Evolutionary conservation across 352 stramenopile genomes (phyloP), one percentile per base, ranked within the genome.

Genomic region (Peronospora farinosa): DNA sequence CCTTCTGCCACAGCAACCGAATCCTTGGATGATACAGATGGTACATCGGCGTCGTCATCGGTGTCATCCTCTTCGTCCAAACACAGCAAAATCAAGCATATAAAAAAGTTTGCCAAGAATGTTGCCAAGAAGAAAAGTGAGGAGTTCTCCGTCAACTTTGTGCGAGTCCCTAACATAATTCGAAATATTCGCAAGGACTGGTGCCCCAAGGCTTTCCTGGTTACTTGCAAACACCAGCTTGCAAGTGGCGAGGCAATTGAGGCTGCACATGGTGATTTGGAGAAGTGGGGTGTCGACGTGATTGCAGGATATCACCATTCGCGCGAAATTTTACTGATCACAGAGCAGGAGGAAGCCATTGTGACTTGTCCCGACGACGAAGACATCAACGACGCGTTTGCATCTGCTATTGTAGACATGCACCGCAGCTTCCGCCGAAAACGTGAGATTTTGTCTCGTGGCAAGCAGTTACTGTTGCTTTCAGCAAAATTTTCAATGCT

Each of bases 401-500:
- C 79, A 0, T 81, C 78, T 12, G 72, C 78, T 33, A 66, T 93
- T 56, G 69, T 76, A 1, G 69, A 86, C 25, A 68, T 88, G 65
- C 82, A 93, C 40, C 79, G 78, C 44, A 74, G 83, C 16, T 93
- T 89, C 46, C 71, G 73, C 21, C 71, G 68, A 44, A 84, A 74
- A 47, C 78, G 77, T 21, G 67, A 86, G 52, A 91, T 93, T 56
- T 39, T 93, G 39, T 63, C 74, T n/a, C 81, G 80, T 40, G 74
- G 74, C 21, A 93, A 93, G 58, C 65, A 85, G 46, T 50, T 93
- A 8, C 40, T 93, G 39, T 58, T 93, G 31, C 63, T 93, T 11
- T 88, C 82, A 45, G 82, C 82, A 48, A 93, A 93, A 47, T 93
- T 93, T 28, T 86, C 78, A 10, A 93, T 93, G 82, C 74, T 90